Evolutionary conservation across 1,284 basidiomycete genomes (phyloP).

Genomic region (Pseudozyma thailandica): DNA sequence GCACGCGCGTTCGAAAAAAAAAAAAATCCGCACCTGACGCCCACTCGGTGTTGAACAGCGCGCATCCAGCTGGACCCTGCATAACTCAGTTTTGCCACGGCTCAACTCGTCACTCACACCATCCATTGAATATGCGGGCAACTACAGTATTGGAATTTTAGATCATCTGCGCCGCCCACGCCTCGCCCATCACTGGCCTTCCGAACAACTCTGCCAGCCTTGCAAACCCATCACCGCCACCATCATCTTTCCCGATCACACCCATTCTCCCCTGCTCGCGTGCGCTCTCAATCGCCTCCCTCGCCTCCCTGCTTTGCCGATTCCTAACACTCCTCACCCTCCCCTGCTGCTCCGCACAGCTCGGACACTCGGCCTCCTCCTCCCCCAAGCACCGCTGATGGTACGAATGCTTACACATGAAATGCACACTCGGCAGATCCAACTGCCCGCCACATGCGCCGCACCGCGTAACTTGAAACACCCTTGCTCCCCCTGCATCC

Average conservation of each 20-base stretch:
- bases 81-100: background rate
- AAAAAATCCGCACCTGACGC: too few species aligned
- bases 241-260: background rate
- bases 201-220: slow-evolving; percentile 34
- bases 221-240: slow-evolving; percentile 29
- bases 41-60: too few species aligned
- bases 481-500: slow-evolving; percentile 79
- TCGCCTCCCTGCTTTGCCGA: slow-evolving; percentile 3
- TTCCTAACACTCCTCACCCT: slow-evolving; percentile 81
- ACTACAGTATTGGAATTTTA: background rate
- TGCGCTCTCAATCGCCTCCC: slow-evolving; percentile 2
- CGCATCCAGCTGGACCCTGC: background rate
- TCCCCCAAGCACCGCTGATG: slow-evolving; percentile 74
- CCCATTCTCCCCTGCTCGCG: background rate
- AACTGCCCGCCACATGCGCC: slow-evolving; percentile 86
- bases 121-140: background rate
- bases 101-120: background rate
- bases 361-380: slow-evolving; percentile 79
- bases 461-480: slow-evolving; percentile 94
- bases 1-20: too few species aligned
- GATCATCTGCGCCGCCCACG: slow-evolving; percentile 7
- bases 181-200: slow-evolving; percentile 37
- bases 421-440: slow-evolving; percentile 91
- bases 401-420: slow-evolving; percentile 98
- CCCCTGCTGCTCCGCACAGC: slow-evolving; percentile 85